These are phyloP conservation scores for Ustilago tritici DNA, from an alignment of 1,284 basidiomycete species.

Conservation along the genomic window DNA sequence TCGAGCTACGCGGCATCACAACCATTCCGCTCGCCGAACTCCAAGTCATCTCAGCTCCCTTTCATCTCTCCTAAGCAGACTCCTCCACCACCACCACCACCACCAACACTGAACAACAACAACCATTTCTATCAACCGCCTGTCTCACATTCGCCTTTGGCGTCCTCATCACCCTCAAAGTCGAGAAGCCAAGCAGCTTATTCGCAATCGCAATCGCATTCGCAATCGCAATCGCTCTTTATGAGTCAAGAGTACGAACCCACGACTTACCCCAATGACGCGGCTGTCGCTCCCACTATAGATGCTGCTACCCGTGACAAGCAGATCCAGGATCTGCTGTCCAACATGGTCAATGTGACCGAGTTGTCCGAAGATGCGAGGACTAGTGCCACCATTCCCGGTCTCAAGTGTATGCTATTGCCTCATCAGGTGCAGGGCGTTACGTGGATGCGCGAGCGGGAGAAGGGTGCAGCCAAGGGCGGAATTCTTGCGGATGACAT, in stretches of 20 bases:
- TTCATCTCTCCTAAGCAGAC: conserved; percentile 44
- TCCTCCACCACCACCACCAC: conserved; percentile 17
- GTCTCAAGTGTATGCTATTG: conserved; percentile 77
- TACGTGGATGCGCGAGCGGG: conserved; percentile 87
- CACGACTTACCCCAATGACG: conserved; percentile 13
- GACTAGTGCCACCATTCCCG: conserved; percentile 40
- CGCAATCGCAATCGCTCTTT: conserved; percentile 11
- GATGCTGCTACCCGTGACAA: conserved; percentile 55
- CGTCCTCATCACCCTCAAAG: conserved; percentile 21
- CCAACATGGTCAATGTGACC: conserved; percentile 56
- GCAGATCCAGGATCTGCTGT: conserved; percentile 57
- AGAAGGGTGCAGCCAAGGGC: conserved; percentile 78
- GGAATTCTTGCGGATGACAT: conserved; percentile 93
- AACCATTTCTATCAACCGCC: conserved; percentile 44
- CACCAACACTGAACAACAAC: conserved; percentile 32
- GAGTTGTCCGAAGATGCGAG: conserved; percentile 41
- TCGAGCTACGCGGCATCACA: conserved; percentile 40
- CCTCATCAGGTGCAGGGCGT: conserved; percentile 89
- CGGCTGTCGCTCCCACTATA: conserved; percentile 27
- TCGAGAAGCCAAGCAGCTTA: conserved; percentile 6
- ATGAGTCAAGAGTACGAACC: conserved; percentile 27
- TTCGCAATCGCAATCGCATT: neutral
- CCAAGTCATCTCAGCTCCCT: conserved; percentile 29
- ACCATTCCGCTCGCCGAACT: conserved; percentile 42
- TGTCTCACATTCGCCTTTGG: conserved; percentile 9